phyloP scores from a whole-genome alignment of 164 flowering plant genomes.

The Piper betle region DNA sequence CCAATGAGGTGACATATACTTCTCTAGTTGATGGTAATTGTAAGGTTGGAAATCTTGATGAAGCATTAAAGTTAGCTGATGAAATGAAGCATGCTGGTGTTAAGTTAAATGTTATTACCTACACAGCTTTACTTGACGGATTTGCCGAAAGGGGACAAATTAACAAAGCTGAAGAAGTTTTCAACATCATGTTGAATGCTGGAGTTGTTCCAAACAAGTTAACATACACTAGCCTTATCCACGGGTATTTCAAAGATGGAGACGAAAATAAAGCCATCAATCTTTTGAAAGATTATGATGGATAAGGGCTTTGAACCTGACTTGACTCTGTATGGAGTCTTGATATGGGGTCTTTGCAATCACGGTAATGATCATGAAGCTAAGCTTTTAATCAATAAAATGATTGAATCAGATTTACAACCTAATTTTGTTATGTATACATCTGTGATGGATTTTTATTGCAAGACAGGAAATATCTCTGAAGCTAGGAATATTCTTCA shows the following conservation, averaged over 20 bases:
- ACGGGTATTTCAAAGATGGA: slow-evolving; percentile 51
- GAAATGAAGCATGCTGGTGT: slow-evolving; percentile 54
- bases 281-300: slow-evolving; percentile 41
- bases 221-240: slow-evolving; percentile 51
- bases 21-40: slow-evolving; percentile 67
- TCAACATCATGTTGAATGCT: slow-evolving; percentile 32
- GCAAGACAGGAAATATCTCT: slow-evolving; percentile 42
- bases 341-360: slow-evolving; percentile 64
- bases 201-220: slow-evolving; percentile 40
- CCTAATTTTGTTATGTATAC: slow-evolving; percentile 51
- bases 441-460: slow-evolving; percentile 52
- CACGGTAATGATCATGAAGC: slow-evolving; percentile 47
- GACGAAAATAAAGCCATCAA: slow-evolving; percentile 32
- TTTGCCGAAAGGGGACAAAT: slow-evolving; percentile 51
- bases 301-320: slow-evolving; percentile 35
- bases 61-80: slow-evolving; percentile 44
- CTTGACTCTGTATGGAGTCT: slow-evolving; percentile 42
- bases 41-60: slow-evolving; percentile 45
- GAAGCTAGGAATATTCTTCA: slow-evolving; percentile 47
- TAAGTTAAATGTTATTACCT: slow-evolving; percentile 50
- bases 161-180: slow-evolving; percentile 53
- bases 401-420: slow-evolving; percentile 29
- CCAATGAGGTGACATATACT: slow-evolving; percentile 74
- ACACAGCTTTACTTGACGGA: slow-evolving; percentile 62
- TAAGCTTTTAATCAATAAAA: slow-evolving; percentile 31